These are phyloP conservation scores for Saturnispora hagleri DNA, from an alignment of 805 yeast species.

Conservation along the genomic window DNA sequence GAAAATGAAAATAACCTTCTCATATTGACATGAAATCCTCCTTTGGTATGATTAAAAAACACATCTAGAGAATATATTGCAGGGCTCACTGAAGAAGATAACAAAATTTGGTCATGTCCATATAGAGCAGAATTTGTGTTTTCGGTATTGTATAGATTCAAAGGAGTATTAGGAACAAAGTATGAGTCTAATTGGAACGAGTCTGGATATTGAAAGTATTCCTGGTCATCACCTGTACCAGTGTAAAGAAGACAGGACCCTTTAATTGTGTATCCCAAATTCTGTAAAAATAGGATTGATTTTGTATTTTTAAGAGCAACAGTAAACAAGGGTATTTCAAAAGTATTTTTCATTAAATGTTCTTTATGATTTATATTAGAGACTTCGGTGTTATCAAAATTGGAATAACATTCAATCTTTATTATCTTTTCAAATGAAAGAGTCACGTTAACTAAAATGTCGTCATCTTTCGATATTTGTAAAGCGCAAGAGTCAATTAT, in stretches of 20 bases:
- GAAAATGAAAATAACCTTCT: conserved; percentile 19
- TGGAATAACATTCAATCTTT: conserved; percentile 3
- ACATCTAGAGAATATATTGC: conserved; percentile 23
- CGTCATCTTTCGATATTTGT: neutral
- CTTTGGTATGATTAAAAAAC: conserved; percentile 13
- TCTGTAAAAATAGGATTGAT: conserved; percentile 22
- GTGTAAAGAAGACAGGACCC: conserved; percentile 21
- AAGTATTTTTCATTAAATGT: conserved; percentile 14
- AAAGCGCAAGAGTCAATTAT: conserved; percentile 5
- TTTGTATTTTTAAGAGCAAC: conserved; percentile 20
- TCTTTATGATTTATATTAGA: neutral
- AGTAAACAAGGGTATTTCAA: conserved; percentile 23
- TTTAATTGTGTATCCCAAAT: conserved; percentile 15
- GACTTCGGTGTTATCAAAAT: neutral
- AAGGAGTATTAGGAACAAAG: conserved; percentile 18
- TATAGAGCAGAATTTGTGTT: conserved; percentile 14
- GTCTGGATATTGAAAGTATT: conserved; percentile 9
- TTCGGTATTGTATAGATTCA: conserved; percentile 14
- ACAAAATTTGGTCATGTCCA: conserved; percentile 23
- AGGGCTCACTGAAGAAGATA: conserved; percentile 15
- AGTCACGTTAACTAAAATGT: conserved; percentile 1
- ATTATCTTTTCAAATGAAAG: conserved; percentile 5
- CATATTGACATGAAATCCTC: conserved; percentile 14
- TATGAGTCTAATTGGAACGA: conserved; percentile 16
- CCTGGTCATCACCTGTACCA: conserved; percentile 22